Evolutionary conservation across 768 basidiomycete species (phyloP), one percentile per base, ranked within the genome.

Genomic region (Tricholoma sp.): DNA sequence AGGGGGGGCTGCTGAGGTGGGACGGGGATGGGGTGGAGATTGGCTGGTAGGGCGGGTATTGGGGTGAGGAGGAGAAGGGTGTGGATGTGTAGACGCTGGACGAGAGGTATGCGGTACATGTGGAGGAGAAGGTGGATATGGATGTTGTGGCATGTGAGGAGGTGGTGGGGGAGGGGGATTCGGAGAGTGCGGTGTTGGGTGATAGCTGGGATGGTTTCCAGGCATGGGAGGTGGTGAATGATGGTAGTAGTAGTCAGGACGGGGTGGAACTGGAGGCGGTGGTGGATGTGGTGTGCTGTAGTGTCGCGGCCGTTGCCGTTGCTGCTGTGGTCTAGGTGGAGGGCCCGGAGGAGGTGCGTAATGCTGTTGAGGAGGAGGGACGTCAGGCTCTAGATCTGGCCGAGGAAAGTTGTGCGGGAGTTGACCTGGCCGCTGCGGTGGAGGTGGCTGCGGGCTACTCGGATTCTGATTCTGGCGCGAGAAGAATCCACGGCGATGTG

Each of bases 311-410:
- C 58, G 57, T 24, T 20, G 52, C 24, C 54, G 53, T 7, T 56
- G 61, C 18, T 56, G 58, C 31, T 61, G 59, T 13, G 29, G 65
- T 33, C 63, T 61, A 36, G 66, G 61, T 24, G 60, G 29, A 20
- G 18, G 10, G 28, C 28, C 58, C 13, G 61, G 59, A 3, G 66
- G 66, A 36, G 62, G 62, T 7, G 67, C 49, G 18, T 61, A 65
- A 41, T 51, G 63, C 29, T 66, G 61, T 15, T 61, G 68, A 12
- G 65, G 71, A 53, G 59, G 66, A 24, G 70, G 66, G 52, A 64
- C 57, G 56, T 80, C 80, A 4, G 82, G 78, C 39, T 75, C 80
- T 12, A 87, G 77, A 64, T 88, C 85, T 12, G 86, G 86, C 49
- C 86, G 75, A n/a, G 85, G 70, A 57, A 87, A 85, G 53, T 72